These are phyloP conservation scores for Hamamelis virginiana DNA, from an alignment of 164 flowering plant genomes.

Conservation along the genomic window DNA sequence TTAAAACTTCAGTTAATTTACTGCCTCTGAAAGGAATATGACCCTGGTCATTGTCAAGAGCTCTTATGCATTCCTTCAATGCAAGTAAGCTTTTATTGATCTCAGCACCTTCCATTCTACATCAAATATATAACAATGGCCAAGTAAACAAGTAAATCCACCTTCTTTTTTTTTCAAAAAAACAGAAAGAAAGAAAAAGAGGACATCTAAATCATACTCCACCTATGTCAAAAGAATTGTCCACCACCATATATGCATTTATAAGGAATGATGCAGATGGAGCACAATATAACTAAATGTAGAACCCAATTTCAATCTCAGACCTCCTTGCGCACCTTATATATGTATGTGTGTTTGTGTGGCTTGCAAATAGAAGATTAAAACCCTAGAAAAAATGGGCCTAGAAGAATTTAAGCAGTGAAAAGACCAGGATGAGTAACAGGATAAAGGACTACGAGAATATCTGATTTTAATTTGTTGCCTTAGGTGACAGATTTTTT, in stretches of 20 bases:
- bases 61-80: constrained; percentile 91
- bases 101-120: constrained; percentile 97
- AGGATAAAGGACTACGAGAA: too few relatives aligned
- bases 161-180: too few relatives aligned
- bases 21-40: constrained; percentile 99
- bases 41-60: constrained; percentile 92
- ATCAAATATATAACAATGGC: constrained; percentile 4
- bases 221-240: not conserved
- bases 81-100: constrained; percentile 93
- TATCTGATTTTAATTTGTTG: too few relatives aligned
- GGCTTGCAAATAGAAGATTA: not conserved
- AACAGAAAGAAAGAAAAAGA: not conserved
- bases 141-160: not conserved
- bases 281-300: not conserved
- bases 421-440: too few relatives aligned
- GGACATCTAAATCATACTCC: not conserved
- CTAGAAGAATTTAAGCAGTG: not conserved
- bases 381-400: not conserved
- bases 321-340: not conserved
- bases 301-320: not conserved
- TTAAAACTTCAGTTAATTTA: constrained; percentile 88
- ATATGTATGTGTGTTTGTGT: not conserved
- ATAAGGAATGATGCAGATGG: not conserved
- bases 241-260: not conserved
- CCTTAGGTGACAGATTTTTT: not conserved